These are phyloP conservation scores for Oryza brachyantha DNA, from an alignment of 176 grass and related monocot species.

Conservation along the genomic window DNA sequence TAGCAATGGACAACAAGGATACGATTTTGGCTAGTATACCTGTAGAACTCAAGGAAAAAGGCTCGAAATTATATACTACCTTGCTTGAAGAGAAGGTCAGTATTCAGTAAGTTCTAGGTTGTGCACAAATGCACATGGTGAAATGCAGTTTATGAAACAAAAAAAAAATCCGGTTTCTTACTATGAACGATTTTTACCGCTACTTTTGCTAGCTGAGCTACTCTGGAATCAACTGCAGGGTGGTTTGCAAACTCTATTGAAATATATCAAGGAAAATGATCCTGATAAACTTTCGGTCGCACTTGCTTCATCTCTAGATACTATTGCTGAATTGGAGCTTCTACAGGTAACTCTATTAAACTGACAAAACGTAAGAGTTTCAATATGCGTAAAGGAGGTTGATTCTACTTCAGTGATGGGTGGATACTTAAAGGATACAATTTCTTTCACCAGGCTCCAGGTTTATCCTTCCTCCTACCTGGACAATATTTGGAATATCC, in stretches of 20 bases:
- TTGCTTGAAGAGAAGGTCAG: constrained; percentile 78
- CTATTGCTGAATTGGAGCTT: constrained; percentile 73
- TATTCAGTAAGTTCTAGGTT: background rate
- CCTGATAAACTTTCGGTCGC: constrained; percentile 79
- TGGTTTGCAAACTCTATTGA: constrained; percentile 67
- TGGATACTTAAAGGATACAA: background rate
- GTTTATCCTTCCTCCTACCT: constrained; percentile 88
- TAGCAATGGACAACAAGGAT: constrained; percentile 75
- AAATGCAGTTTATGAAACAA: background rate
- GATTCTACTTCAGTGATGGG: background rate
- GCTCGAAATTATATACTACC: constrained; percentile 65
- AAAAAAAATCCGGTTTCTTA: background rate
- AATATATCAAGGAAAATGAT: constrained; percentile 71
- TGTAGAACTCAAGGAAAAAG: constrained; percentile 60
- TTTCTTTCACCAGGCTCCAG: constrained; percentile 62
- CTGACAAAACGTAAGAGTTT: constrained; percentile 12
- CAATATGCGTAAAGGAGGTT: constrained; percentile 13
- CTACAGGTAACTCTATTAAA: constrained; percentile 55
- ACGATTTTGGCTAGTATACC: constrained; percentile 72
- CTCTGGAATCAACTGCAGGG: constrained; percentile 49
- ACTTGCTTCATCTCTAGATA: constrained; percentile 88
- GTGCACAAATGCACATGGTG: background rate
- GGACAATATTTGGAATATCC: constrained; percentile 80
- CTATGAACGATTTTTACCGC: background rate
- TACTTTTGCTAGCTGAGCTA: constrained; percentile 26